phyloP scores from a whole-genome alignment of 2,329 filamentous ascomycete genomes.

The Diaporthe citri region DNA sequence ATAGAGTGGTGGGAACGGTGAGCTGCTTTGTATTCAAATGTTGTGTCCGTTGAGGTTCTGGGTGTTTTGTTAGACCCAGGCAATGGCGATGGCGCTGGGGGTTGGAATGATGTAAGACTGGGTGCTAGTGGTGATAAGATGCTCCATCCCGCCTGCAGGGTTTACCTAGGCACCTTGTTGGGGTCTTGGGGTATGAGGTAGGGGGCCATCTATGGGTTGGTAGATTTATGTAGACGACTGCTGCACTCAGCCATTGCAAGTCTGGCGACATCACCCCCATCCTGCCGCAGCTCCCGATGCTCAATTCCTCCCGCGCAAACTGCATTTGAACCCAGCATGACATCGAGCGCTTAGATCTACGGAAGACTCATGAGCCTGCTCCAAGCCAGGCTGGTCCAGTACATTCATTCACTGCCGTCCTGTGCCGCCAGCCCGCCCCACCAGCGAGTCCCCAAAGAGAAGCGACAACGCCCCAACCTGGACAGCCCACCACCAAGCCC shows the following conservation, averaged over 20 bases:
- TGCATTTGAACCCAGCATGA: slow-evolving; percentile 5
- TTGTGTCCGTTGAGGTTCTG: neutral
- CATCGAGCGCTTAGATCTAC: slow-evolving; percentile 2
- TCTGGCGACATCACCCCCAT: slow-evolving; percentile 15
- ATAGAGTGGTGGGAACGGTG: neutral
- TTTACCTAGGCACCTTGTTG: neutral
- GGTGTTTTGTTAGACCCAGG: neutral
- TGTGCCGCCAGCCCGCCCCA: neutral
- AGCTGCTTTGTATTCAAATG: neutral
- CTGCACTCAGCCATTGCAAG: neutral
- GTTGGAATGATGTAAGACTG: slow-evolving; percentile 13
- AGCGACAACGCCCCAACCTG: neutral
- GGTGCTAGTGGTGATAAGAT: neutral
- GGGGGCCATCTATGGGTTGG: neutral
- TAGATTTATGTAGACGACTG: neutral
- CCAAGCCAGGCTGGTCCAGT: slow-evolving; percentile 15
- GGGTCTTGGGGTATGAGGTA: neutral
- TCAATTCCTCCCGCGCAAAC: neutral
- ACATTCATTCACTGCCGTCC: neutral
- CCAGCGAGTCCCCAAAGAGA: neutral
- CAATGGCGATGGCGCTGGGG: neutral
- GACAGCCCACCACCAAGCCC: neutral
- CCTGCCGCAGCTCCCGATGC: slow-evolving; percentile 17
- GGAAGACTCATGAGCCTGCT: slow-evolving; percentile 16
- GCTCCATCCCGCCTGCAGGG: neutral